A percentile compares a stretch with the other conserved stretches of the same genome.
Evolutionary conservation across 768 basidiomycete genomes (phyloP).

Genomic region (Thelephora aurantiotincta): DNA sequence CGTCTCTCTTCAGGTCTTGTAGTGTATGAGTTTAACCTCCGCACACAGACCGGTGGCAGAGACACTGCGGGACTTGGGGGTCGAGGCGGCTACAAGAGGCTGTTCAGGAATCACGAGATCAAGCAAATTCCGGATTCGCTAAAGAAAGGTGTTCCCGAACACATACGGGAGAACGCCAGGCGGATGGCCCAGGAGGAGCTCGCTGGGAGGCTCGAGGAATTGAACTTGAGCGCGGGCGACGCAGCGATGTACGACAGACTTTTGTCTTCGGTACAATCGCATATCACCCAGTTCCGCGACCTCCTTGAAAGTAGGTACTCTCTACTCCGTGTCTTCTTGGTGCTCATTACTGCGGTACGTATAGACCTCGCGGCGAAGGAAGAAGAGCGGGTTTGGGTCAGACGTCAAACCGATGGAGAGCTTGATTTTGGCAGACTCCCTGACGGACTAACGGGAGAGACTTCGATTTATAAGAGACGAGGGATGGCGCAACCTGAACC

Average conservation of each 20-base stretch:
- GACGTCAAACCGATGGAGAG: constrained; percentile 58
- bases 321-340: not conserved
- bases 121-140: constrained; percentile 42
- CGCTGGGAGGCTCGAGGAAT: constrained; percentile 42
- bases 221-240: constrained; percentile 42
- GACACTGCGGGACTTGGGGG: constrained; percentile 57
- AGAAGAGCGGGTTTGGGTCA: constrained; percentile 59
- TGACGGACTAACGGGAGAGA: constrained; percentile 55
- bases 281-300: constrained; percentile 44
- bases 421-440: constrained; percentile 52
- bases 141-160: constrained; percentile 45
- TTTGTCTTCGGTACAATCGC: constrained; percentile 39
- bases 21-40: not conserved
- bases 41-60: constrained; percentile 40
- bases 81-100: constrained; percentile 50
- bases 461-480: constrained; percentile 56
- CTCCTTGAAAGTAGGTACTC: constrained; percentile 41
- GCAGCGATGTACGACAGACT: constrained; percentile 42
- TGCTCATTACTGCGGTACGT: not conserved
- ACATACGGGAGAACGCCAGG: constrained; percentile 46
- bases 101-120: constrained; percentile 49
- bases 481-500: constrained; percentile 58
- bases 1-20: not conserved
- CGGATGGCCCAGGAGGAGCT: constrained; percentile 56
- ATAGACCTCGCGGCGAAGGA: constrained; percentile 53